These are phyloP conservation scores for Phytophthora nicotianae DNA, from an alignment of 352 stramenopile species.

Conservation along the genomic window DNA sequence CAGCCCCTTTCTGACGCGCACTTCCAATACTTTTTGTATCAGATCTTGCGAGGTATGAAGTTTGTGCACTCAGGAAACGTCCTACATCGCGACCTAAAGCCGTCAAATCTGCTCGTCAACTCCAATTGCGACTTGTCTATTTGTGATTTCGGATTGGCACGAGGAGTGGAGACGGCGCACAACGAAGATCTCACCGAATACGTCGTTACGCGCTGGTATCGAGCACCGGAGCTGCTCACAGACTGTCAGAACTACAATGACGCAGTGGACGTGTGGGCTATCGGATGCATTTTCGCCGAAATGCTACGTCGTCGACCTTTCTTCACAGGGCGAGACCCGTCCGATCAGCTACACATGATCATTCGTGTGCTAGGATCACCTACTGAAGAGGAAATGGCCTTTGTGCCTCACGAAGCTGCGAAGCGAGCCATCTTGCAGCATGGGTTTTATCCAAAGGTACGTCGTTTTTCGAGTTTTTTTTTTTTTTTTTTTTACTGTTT, in stretches of 20 bases:
- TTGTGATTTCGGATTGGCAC: slow-evolving; percentile 93
- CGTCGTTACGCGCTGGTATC: slow-evolving; percentile 94
- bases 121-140: slow-evolving; percentile 91
- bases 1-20: slow-evolving; percentile 87
- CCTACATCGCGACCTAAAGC: slow-evolving; percentile 89
- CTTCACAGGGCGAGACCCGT: slow-evolving; percentile 83
- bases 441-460: slow-evolving; percentile 84
- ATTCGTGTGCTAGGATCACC: slow-evolving; percentile 94
- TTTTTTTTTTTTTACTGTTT: not conserved
- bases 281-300: slow-evolving; percentile 99
- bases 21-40: slow-evolving; percentile 91
- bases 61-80: slow-evolving; percentile 98
- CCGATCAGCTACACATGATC: slow-evolving; percentile 88
- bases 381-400: slow-evolving; percentile 94
- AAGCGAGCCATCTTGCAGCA: slow-evolving; percentile 86
- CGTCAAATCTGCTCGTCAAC: slow-evolving; percentile 90
- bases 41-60: slow-evolving; percentile 95
- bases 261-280: slow-evolving; percentile 95
- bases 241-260: slow-evolving; percentile 97
- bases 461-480: not conserved
- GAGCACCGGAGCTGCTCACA: slow-evolving; percentile 83
- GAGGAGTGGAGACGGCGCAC: slow-evolving; percentile 87
- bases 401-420: slow-evolving; percentile 94
- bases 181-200: slow-evolving; percentile 90
- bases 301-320: slow-evolving; percentile 96